Evolutionary conservation across 192 early-diverging fungal genomes (phyloP).

Genomic region (Backusella luteola): DNA sequence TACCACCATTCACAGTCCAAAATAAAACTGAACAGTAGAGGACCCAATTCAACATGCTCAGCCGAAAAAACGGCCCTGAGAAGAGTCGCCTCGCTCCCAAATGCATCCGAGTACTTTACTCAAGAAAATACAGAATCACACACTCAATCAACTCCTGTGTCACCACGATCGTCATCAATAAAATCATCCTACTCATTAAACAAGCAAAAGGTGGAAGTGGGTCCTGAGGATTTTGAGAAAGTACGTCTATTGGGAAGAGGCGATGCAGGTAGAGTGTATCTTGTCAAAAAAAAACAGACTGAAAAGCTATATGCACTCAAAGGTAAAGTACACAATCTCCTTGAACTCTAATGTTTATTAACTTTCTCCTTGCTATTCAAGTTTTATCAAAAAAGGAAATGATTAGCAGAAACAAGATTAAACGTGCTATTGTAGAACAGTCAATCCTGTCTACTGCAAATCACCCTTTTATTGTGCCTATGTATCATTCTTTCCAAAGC

Average conservation of each 20-base stretch:
- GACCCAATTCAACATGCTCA: neutral
- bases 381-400: conserved; percentile 91
- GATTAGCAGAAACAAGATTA: conserved; percentile 97
- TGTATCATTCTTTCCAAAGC: conserved; percentile 89
- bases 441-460: conserved; percentile 85
- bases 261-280: conserved; percentile 28
- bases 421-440: conserved; percentile 93
- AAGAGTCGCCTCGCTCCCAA: conserved; percentile 2
- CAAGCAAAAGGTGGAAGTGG: conserved; percentile 12
- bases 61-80: neutral
- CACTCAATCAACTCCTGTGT: neutral
- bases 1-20: conserved; percentile 8
- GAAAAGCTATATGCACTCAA: conserved; percentile 30
- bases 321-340: conserved; percentile 5
- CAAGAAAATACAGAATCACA: neutral
- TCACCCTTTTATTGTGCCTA: conserved; percentile 88
- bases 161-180: neutral
- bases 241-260: conserved; percentile 30
- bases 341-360: neutral
- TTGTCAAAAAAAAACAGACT: conserved; percentile 21
- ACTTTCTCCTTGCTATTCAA: neutral
- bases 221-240: conserved; percentile 16
- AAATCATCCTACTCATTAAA: conserved; percentile 16
- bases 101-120: conserved; percentile 2
- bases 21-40: neutral